Base-by-base conservation (phyloP, 768 basidiomycete species). In the Mycena rebaudengoi region DNA sequence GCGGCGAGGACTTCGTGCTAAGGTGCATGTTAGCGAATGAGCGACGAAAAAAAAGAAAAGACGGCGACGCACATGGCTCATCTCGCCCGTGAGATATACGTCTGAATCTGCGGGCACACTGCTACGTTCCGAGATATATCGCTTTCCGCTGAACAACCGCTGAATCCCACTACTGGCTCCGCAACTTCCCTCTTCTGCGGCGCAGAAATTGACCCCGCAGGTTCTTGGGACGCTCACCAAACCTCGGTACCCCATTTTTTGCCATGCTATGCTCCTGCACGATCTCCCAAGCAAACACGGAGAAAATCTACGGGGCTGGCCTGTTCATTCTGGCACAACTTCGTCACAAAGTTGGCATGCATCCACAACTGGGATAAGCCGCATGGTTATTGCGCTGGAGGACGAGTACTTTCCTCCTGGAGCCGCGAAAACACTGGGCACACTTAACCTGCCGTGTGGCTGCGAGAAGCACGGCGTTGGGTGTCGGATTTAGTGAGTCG, bases 71-170 rank as follows among this genome's bases (percentile, higher is more conserved):
- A 95, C 94, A 77, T 97, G 96, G 20, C 85, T 75, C 92, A 96
- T 93, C 79, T 98, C 95, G 10, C 96, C 96, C 4, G 96, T 98
- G 70, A 96, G 83, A 75, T 92, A 95, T 26, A 96, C 85, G 75
- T 98, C 96, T n/a, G n/a, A n/a, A n/a, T n/a, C n/a, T 37, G 95
- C 96, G 48, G 86, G 77, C 39, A 86, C 18, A 1, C 18, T 89
- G 23, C n/a, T n/a, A n/a, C n/a, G n/a, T n/a, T n/a, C n/a, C n/a
- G n/a, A n/a, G n/a, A n/a, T n/a, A n/a, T n/a, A n/a, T n/a, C n/a
- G n/a, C n/a, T n/a, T n/a, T n/a, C n/a, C n/a, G n/a, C n/a, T n/a
- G n/a, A n/a, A n/a, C n/a, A n/a, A n/a, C n/a, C n/a, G n/a, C n/a
- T n/a, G n/a, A n/a, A n/a, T n/a, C n/a, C n/a, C n/a, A n/a, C n/a